phyloP scores from a whole-genome alignment of 768 basidiomycete genomes.

The Boletellus emodensis region DNA sequence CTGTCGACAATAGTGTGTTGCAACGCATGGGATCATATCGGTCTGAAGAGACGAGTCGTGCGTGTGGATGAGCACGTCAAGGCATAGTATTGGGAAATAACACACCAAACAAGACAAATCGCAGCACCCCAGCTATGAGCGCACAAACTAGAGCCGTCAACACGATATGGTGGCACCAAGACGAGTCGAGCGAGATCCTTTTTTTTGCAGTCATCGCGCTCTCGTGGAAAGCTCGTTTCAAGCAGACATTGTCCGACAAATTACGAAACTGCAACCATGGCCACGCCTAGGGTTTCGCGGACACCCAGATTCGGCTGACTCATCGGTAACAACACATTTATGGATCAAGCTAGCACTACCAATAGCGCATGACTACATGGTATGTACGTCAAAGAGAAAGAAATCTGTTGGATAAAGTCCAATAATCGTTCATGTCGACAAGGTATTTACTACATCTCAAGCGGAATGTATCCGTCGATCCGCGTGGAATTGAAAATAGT shows the following conservation, averaged over 20 bases:
- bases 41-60: constrained; percentile 40
- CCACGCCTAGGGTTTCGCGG: background rate
- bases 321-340: no score
- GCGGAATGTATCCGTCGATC: background rate
- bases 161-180: constrained; percentile 50
- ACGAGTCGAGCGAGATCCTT: constrained; percentile 37
- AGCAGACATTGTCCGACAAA: background rate
- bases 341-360: background rate
- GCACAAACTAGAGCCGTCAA: constrained; percentile 37
- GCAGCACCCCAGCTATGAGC: constrained; percentile 41
- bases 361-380: no score
- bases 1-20: constrained; percentile 61
- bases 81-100: constrained; percentile 1
- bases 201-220: constrained; percentile 24
- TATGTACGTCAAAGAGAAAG: background rate
- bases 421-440: constrained; percentile 11
- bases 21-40: constrained; percentile 72
- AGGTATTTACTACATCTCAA: constrained; percentile 2
- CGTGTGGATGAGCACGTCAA: constrained; percentile 2
- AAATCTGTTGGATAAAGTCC: background rate
- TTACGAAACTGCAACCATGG: background rate
- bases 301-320: no score
- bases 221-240: background rate
- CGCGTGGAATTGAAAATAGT: background rate
- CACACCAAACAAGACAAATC: constrained; percentile 45